phyloP scores from a whole-genome alignment of 345 rosid genomes.

The Eucalyptus caleyi region DNA sequence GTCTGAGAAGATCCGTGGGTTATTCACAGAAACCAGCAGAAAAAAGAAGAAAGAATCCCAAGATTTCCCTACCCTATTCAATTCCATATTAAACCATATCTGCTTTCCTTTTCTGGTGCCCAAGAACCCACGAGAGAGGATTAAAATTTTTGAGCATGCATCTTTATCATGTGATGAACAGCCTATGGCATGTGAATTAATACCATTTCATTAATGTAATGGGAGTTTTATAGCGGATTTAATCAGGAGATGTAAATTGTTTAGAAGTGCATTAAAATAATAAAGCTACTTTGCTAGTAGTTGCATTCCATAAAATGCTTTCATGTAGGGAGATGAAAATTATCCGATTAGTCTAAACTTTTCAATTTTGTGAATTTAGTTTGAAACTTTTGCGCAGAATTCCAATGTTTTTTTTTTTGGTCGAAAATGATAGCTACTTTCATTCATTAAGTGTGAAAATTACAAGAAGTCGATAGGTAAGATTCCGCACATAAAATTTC shows the following conservation, averaged over 20 bases:
- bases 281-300: background rate
- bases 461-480: too few relatives aligned
- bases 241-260: background rate
- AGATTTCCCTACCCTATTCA: background rate
- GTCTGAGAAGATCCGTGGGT: background rate
- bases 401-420: too few relatives aligned
- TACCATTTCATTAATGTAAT: background rate
- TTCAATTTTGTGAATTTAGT: too few relatives aligned
- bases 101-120: background rate
- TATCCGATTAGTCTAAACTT: fast-evolving
- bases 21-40: background rate
- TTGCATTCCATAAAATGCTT: too few relatives aligned
- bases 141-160: background rate
- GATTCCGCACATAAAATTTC: too few relatives aligned
- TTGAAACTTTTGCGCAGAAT: fast-evolving
- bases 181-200: background rate
- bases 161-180: background rate
- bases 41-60: background rate
- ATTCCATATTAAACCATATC: background rate
- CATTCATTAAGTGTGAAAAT: too few relatives aligned
- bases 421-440: too few relatives aligned
- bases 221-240: background rate
- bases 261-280: background rate
- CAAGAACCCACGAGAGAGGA: background rate
- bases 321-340: too few relatives aligned